Evolutionary conservation across 2,329 filamentous ascomycete genomes (phyloP).

Genomic region (Microascus cirrosus): DNA sequence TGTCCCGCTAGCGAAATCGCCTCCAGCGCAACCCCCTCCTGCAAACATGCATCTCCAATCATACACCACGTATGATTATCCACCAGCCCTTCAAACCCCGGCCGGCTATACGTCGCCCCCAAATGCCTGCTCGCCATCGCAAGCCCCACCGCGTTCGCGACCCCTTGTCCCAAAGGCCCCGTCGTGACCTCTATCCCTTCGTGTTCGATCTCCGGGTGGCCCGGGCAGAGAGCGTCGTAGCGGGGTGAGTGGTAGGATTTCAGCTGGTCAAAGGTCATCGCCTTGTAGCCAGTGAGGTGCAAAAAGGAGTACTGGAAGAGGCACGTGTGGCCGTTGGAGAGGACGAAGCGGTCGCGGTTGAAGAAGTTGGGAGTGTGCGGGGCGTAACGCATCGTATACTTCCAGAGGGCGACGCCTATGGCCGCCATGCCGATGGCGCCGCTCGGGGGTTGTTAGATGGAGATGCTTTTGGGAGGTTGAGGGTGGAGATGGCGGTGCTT

Average conservation of each 20-base stretch:
- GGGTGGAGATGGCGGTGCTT: conserved; percentile 12
- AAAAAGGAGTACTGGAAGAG: conserved; percentile 99
- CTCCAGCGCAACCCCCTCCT: conserved; percentile 95
- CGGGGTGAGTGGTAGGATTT: conserved; percentile 71
- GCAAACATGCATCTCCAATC: conserved; percentile 95
- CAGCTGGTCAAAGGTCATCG: conserved; percentile 89
- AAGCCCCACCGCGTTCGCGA: conserved; percentile 94
- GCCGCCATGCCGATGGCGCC: conserved; percentile 69
- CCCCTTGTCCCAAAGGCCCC: conserved; percentile 92
- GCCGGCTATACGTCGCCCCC: conserved; percentile 90
- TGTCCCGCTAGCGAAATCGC: conserved; percentile 88
- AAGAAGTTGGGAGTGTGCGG: conserved; percentile 96
- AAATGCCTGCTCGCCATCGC: conserved; percentile 93
- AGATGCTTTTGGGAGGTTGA: neutral
- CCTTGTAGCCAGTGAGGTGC: conserved; percentile 84
- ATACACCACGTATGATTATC: conserved; percentile 97
- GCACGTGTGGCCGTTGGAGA: conserved; percentile 99
- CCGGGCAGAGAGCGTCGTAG: conserved; percentile 67
- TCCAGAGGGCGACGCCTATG: conserved; percentile 91
- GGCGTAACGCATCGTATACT: conserved; percentile 99
- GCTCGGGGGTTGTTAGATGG: conserved; percentile 8
- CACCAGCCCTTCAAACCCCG: conserved; percentile 71
- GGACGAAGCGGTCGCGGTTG: conserved; percentile 96
- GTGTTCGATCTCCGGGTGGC: conserved; percentile 94
- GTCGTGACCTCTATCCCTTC: conserved; percentile 97